A percentile compares a stretch with the other conserved stretches of the same genome.
Conservation (phyloP, 805 yeast species). For the Pichia phayaonensis region DNA sequence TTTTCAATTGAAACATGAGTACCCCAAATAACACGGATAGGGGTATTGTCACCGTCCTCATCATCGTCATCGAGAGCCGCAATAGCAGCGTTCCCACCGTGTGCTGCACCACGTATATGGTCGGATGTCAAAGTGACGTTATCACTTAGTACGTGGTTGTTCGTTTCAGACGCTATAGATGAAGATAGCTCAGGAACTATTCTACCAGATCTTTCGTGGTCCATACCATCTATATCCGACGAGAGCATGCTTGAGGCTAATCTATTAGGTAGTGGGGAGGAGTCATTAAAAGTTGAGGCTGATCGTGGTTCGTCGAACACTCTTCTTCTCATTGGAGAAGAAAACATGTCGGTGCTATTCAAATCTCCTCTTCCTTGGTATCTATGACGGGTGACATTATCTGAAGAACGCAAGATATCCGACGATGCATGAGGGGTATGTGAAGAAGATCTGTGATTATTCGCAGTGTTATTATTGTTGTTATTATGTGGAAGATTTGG, state of each 20-base stretch:
- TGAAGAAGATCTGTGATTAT: neutral
- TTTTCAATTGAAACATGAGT: constrained; percentile 92
- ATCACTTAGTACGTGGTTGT: neutral
- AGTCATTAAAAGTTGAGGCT: constrained; percentile 1
- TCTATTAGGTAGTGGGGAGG: constrained; percentile 11
- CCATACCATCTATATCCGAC: constrained; percentile 8
- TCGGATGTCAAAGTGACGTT: neutral
- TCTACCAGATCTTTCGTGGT: constrained; percentile 3
- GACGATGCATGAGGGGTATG: constrained; percentile 31
- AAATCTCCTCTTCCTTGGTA: constrained; percentile 67
- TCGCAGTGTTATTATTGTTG: constrained; percentile 40
- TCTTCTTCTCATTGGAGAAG: constrained; percentile 63
- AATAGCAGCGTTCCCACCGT: neutral
- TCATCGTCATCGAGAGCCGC: neutral
- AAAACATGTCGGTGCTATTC: constrained; percentile 56
- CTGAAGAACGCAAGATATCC: constrained; percentile 30
- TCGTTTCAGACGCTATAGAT: constrained; percentile 14
- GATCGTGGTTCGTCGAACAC: constrained; percentile 38
- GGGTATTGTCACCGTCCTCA: constrained; percentile 41
- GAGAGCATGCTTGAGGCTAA: constrained; percentile 9
- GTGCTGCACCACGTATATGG: neutral
- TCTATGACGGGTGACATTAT: constrained; percentile 38
- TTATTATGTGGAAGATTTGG: neutral
- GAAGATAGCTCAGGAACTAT: constrained; percentile 14
- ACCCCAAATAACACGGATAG: constrained; percentile 95